Evolutionary conservation across 225 moss, liverwort and hornwort species (phyloP), one percentile per base, ranked within the genome.

Genomic region (Ulota crispa): DNA sequence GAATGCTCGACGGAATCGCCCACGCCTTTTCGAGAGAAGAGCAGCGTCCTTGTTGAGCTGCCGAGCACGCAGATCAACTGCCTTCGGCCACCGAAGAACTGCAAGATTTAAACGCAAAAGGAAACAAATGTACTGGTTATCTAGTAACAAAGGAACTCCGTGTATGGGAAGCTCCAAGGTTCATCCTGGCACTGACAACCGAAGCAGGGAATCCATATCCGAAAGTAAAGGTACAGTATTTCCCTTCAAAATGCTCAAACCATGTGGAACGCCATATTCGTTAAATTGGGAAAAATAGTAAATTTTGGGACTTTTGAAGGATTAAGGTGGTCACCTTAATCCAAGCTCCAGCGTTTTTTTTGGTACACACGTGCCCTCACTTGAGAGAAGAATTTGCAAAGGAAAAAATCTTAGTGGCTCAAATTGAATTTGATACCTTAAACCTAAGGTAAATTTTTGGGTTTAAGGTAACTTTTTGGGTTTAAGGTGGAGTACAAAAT

Each of bases 11-110:
- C 65, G 77, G 56, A 86, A 86, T 60, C 84, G 86, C 32, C 60
- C 86, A 37, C 78, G 73, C 16, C 45, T 88, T 62, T 84, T 86
- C 72, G 82, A 88, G 59, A 88, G 80, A 71, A 39, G 77, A 76
- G 72, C 72, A 63, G 73, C 77, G 20, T 79, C 75, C 1, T 28
- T 90, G 73, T 63, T 86, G 76, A 84, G 66, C 24, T 89, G 78
- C 74, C 70, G 69, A 60, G 80, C 70, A 23, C 54, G 78, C 60
- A 80, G 73, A 56, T 72, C 68, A 63, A 56, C 21, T 64, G 54
- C 53, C 19, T 34, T 56, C 5, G 41, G 42, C 1, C 56, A 76
- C 76, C 63, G 60, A 71, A 77, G 70, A 64, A 77, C 57, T 30
- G 62, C 63, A n/a, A 85, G 70, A 41, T 86, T 82, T 15, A 78